Conservation (phyloP, 2,329 filamentous ascomycete genomes). For the Colletotrichum paranaense region DNA sequence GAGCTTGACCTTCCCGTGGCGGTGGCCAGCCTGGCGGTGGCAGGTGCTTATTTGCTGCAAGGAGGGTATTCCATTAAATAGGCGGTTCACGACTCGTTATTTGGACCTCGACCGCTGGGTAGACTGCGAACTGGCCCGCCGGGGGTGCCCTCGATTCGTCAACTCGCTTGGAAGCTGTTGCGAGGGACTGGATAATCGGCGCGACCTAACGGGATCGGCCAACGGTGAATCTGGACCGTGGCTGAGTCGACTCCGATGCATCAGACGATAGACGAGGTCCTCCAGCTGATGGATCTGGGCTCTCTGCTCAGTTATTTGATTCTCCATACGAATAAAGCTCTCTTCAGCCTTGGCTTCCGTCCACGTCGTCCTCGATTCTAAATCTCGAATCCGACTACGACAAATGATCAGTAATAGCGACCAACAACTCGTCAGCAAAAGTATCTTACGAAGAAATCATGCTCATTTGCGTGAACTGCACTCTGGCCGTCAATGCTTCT, state of each 20-base stretch:
- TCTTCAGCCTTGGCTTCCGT: constrained; percentile 45
- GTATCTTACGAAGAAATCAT: constrained; percentile 55
- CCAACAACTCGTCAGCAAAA: neutral
- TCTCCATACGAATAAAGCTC: constrained; percentile 40
- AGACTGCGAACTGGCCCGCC: constrained; percentile 3
- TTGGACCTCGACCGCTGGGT: constrained; percentile 28
- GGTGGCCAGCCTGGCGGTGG: constrained; percentile 61
- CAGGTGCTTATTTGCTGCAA: constrained; percentile 58
- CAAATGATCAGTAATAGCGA: constrained; percentile 4
- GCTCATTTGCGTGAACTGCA: constrained; percentile 61
- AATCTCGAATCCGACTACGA: constrained; percentile 45
- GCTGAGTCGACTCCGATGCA: constrained; percentile 38
- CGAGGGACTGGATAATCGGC: constrained; percentile 17
- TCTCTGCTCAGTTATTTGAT: constrained; percentile 40
- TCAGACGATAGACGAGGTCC: constrained; percentile 41
- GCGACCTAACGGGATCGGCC: constrained; percentile 22
- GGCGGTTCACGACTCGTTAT: constrained; percentile 15
- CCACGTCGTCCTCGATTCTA: constrained; percentile 47
- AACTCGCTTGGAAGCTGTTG: constrained; percentile 20
- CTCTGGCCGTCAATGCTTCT: constrained; percentile 55
- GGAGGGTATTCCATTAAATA: constrained; percentile 61
- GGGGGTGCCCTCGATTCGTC: constrained; percentile 16
- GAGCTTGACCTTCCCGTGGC: constrained; percentile 82
- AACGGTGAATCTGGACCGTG: constrained; percentile 22
- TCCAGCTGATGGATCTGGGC: constrained; percentile 43